Conservation (phyloP, 805 yeast species). For the Ogataea sp. region DNA sequence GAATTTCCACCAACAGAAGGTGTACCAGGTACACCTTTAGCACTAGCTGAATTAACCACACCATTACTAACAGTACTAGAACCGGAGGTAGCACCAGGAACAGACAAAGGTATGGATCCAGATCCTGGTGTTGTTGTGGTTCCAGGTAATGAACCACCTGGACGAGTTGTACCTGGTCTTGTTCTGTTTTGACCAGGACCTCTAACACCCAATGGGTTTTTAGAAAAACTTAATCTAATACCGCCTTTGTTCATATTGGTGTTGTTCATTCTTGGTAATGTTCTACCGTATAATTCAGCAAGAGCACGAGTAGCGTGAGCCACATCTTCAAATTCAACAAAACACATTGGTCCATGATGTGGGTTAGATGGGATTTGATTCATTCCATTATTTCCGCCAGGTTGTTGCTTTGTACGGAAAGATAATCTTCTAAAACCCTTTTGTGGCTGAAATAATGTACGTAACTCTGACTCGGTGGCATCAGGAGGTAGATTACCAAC, state of each 20-base stretch:
- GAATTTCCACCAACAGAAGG: background rate
- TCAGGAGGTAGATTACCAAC: constrained; percentile 98
- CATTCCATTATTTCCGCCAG: constrained; percentile 4
- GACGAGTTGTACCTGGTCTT: no score
- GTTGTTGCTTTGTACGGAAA: constrained; percentile 64
- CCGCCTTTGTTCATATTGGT: constrained; percentile 62
- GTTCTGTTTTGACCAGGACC: constrained; percentile 38
- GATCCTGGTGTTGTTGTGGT: background rate
- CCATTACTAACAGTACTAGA: background rate
- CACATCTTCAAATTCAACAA: constrained; percentile 97
- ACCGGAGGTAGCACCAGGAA: no score
- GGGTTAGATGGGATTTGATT: constrained; percentile 15
- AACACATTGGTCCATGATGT: constrained; percentile 96
- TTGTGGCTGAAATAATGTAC: constrained; percentile 80
- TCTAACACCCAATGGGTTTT: constrained; percentile 95
- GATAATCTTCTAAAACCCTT: constrained; percentile 89
- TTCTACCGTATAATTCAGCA: constrained; percentile 89
- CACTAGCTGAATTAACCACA: background rate
- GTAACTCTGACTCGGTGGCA: constrained; percentile 87
- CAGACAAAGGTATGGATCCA: no score
- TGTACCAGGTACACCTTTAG: no score
- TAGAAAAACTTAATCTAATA: constrained; percentile 85
- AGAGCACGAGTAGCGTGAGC: constrained; percentile 88
- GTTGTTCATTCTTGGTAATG: constrained; percentile 61
- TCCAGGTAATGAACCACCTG: no score